These are phyloP conservation scores for Melocanna baccifera DNA, from an alignment of 176 grass and related monocot species.

Conservation along the genomic window DNA sequence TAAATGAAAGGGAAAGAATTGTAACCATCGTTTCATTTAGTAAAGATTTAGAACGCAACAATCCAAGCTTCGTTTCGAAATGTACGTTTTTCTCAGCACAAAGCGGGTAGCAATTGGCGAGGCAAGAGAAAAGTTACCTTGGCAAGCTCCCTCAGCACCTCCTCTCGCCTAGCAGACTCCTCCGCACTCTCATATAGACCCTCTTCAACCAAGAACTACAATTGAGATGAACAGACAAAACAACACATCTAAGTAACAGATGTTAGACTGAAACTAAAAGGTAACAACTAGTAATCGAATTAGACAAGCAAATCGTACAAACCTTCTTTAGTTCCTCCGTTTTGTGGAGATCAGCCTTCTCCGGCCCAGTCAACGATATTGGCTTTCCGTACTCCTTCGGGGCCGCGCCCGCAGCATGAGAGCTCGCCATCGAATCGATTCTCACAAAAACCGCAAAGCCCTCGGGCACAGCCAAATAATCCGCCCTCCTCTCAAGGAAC, in stretches of 20 bases:
- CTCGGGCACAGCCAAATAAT: not conserved
- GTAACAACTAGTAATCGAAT: not conserved
- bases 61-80: not conserved
- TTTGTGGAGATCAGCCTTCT: slow-evolving; percentile 55
- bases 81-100: not conserved
- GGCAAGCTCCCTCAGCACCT: slow-evolving; percentile 74
- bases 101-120: not conserved
- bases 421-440: slow-evolving; percentile 32
- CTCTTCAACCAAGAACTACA: slow-evolving; percentile 67
- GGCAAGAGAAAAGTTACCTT: slow-evolving; percentile 35
- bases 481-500: not conserved
- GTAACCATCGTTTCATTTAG: not conserved
- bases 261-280: not conserved
- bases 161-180: slow-evolving; percentile 58
- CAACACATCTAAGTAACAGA: not conserved
- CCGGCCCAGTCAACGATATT: slow-evolving; percentile 58
- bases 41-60: not conserved
- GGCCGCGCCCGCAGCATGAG: not conserved
- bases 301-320: not conserved
- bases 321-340: slow-evolving; percentile 68
- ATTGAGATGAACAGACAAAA: not conserved
- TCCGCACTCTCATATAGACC: slow-evolving; percentile 61
- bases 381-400: slow-evolving; percentile 60
- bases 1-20: not conserved
- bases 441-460: not conserved